Percentiles rank a stretch among this genome's conserved stretches.
phyloP scores from a whole-genome alignment of 257 asterid species.

The Linaria vulgaris region DNA sequence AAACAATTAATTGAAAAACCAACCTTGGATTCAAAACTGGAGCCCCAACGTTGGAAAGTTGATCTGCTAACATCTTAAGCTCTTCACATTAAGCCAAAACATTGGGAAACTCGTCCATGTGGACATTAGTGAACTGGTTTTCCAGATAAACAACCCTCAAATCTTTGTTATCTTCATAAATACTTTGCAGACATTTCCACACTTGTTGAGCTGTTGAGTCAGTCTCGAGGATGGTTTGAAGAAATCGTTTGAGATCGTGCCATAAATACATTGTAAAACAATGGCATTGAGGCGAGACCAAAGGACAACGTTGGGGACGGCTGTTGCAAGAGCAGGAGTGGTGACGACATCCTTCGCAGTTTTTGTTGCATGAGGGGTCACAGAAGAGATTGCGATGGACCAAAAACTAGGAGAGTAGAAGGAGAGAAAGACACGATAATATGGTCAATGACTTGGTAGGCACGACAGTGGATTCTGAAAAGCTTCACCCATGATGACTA shows the following conservation, averaged over 20 bases:
- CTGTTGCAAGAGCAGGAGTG: too few relatives aligned
- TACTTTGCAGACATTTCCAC: conserved; percentile 5
- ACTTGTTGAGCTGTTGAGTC: conserved; percentile 1
- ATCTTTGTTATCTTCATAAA: conserved; percentile 26
- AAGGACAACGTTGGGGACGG: too few relatives aligned
- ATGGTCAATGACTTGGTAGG: too few relatives aligned
- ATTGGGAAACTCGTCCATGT: conserved; percentile 1
- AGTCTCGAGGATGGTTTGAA: conserved; percentile 17
- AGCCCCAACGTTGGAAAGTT: conserved; percentile 11
- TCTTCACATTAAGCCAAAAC: conserved; percentile 14
- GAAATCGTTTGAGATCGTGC: conserved; percentile 24
- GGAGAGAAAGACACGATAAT: too few relatives aligned
- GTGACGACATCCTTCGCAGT: too few relatives aligned
- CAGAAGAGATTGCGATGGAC: too few relatives aligned
- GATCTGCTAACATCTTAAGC: conserved; percentile 15
- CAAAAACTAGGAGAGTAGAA: too few relatives aligned
- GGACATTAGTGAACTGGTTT: background rate
- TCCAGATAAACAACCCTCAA: conserved; percentile 18
- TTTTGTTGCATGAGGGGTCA: too few relatives aligned
- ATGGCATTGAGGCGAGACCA: too few relatives aligned
- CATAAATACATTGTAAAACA: too few relatives aligned
- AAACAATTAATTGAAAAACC: conserved; percentile 2
- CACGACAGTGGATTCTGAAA: too few relatives aligned
- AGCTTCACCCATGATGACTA: too few relatives aligned
- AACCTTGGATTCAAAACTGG: conserved; percentile 12